These are phyloP conservation scores for Nakazawaea peltata DNA, from an alignment of 805 yeast species.

Conservation along the genomic window DNA sequence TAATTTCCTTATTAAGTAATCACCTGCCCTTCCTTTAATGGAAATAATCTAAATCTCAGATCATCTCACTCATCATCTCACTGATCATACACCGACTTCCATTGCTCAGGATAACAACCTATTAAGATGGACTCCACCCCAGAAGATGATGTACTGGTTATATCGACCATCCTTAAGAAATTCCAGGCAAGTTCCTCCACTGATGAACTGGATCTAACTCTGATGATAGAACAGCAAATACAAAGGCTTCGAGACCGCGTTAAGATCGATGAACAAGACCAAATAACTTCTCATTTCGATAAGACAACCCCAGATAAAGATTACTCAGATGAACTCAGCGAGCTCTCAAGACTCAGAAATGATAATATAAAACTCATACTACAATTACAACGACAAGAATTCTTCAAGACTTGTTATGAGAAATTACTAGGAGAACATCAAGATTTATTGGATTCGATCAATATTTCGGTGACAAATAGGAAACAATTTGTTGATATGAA, in stretches of 20 bases:
- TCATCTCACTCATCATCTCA: no score
- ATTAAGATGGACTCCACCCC: conserved; percentile 9
- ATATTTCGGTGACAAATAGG: conserved; percentile 6
- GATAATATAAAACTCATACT: conserved; percentile 2
- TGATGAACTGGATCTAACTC: not conserved
- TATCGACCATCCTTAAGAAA: conserved; percentile 3
- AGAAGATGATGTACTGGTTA: conserved; percentile 10
- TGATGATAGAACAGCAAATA: not conserved
- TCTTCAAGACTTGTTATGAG: conserved; percentile 2
- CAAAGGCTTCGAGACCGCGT: not conserved
- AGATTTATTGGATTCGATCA: conserved; percentile 8
- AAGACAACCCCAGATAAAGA: no score
- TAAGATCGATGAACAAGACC: no score
- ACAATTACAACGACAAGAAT: conserved; percentile 7
- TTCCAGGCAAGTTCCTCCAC: conserved; percentile 1
- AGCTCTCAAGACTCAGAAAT: not conserved
- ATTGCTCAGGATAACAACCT: no score
- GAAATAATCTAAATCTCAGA: no score
- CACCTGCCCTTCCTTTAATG: no score
- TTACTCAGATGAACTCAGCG: no score
- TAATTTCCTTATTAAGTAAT: no score
- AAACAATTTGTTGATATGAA: conserved; percentile 3
- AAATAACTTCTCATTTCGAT: no score
- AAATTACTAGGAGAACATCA: conserved; percentile 6
- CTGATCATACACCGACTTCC: no score